Evolutionary conservation across 169 alveolate species (phyloP).

Genomic region (Plasmodium ovale): DNA sequence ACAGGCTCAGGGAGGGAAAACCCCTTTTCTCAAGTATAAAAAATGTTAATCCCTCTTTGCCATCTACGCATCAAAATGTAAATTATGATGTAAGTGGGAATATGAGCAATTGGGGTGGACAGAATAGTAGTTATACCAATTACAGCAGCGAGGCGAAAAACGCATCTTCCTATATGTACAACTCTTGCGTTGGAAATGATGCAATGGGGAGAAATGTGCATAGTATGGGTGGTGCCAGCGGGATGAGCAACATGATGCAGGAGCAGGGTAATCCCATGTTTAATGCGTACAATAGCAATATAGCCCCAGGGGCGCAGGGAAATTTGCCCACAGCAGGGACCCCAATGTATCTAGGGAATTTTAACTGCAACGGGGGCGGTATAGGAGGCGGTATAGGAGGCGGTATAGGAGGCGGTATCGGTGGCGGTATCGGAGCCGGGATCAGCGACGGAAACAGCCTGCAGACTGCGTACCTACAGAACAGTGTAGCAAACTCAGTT

Average conservation of each 20-base stretch:
- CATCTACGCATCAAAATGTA: neutral
- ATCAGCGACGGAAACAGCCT: neutral
- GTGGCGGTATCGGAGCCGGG: too few relatives aligned
- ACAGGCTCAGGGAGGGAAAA: constrained; percentile 56
- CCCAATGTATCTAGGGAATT: neutral
- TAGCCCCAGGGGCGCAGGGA: neutral
- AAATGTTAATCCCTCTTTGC: neutral
- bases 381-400: too few relatives aligned
- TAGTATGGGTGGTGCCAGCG: too few relatives aligned
- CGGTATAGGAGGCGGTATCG: too few relatives aligned
- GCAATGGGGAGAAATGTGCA: neutral
- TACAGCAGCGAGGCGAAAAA: constrained; percentile 6
- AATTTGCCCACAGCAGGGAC: neutral
- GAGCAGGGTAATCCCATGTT: neutral
- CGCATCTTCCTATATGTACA: neutral
- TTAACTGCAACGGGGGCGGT: neutral
- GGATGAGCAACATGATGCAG: neutral
- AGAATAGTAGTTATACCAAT: constrained; percentile 8
- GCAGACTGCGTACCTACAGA: neutral
- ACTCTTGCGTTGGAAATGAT: neutral
- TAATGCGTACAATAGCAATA: neutral
- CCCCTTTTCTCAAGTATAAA: constrained; percentile 22
- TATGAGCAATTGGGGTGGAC: neutral
- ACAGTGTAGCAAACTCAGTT: neutral
- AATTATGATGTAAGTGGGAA: neutral